A percentile compares a stretch with the other conserved stretches of the same genome.
phyloP scores from a whole-genome alignment of 2,329 filamentous ascomycete species.

The Trichoderma polysporum region DNA sequence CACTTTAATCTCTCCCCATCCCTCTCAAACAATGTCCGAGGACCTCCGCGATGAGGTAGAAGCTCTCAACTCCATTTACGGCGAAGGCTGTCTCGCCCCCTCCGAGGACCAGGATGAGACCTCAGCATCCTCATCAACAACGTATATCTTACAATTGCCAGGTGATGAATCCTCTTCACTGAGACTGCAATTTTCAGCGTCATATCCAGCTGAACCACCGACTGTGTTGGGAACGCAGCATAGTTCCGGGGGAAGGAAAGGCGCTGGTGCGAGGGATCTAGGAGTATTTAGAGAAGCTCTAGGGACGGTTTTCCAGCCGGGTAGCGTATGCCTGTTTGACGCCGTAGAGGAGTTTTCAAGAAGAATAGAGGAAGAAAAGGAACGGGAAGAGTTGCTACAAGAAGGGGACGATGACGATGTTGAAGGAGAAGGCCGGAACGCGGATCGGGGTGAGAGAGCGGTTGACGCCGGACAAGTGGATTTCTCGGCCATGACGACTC shows the following conservation, averaged over 20 bases:
- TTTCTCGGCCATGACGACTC: conserved; percentile 35
- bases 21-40: conserved; percentile 48
- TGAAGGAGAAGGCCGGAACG: conserved; percentile 17
- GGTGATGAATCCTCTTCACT: conserved; percentile 58
- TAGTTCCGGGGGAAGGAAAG: conserved; percentile 69
- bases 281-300: conserved; percentile 67
- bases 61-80: conserved; percentile 84
- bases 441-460: conserved; percentile 22
- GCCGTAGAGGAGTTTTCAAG: conserved; percentile 73
- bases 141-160: conserved; percentile 66
- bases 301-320: conserved; percentile 65
- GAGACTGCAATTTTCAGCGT: conserved; percentile 64
- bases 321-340: conserved; percentile 85
- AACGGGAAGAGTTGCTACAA: conserved; percentile 27
- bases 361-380: conserved; percentile 36
- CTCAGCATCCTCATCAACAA: conserved; percentile 15
- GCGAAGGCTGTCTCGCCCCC: conserved; percentile 59
- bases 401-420: conserved; percentile 27
- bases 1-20: not conserved
- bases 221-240: conserved; percentile 76
- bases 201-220: conserved; percentile 76
- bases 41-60: conserved; percentile 72
- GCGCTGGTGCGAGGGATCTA: conserved; percentile 71
- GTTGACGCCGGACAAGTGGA: conserved; percentile 23
- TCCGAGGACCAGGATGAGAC: conserved; percentile 33